A percentile compares a stretch with the other conserved stretches of the same genome.
phyloP scores from a whole-genome alignment of 345 rosid genomes.

The Syzygium aqueum region DNA sequence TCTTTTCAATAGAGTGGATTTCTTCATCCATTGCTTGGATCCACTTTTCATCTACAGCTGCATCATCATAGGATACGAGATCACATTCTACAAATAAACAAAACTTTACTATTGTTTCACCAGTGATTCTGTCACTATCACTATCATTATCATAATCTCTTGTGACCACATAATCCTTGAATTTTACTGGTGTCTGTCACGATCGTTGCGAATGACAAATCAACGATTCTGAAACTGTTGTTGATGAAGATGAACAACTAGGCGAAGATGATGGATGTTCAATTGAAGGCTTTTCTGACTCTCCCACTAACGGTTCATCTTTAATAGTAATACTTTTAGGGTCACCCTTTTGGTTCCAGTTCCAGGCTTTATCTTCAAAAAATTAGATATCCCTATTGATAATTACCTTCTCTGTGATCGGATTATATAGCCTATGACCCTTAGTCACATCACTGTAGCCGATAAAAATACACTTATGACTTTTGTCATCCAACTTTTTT shows the following conservation, averaged over 20 bases:
- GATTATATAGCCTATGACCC: neutral
- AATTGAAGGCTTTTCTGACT: neutral
- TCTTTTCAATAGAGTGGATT: neutral
- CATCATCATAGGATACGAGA: neutral
- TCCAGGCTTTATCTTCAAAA: neutral
- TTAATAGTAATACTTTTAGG: neutral
- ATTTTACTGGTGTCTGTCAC: too few relatives aligned
- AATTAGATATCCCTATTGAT: neutral
- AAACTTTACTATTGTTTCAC: too few relatives aligned
- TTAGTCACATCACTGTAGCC: neutral
- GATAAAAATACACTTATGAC: neutral
- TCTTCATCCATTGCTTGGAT: neutral
- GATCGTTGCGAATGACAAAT: too few relatives aligned
- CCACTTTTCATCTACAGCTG: neutral
- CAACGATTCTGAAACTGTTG: too few relatives aligned
- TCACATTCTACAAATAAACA: neutral
- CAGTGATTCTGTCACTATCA: too few relatives aligned
- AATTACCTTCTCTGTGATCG: neutral
- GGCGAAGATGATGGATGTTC: neutral
- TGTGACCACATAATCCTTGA: neutral
- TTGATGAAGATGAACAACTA: too few relatives aligned
- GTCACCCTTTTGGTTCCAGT: neutral
- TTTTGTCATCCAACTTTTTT: too few relatives aligned
- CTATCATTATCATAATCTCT: too few relatives aligned
- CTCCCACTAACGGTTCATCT: neutral